Evolutionary conservation across 139 green algal species (phyloP), one percentile per base, ranked within the genome.

Genomic region (Eudorina sp.): DNA sequence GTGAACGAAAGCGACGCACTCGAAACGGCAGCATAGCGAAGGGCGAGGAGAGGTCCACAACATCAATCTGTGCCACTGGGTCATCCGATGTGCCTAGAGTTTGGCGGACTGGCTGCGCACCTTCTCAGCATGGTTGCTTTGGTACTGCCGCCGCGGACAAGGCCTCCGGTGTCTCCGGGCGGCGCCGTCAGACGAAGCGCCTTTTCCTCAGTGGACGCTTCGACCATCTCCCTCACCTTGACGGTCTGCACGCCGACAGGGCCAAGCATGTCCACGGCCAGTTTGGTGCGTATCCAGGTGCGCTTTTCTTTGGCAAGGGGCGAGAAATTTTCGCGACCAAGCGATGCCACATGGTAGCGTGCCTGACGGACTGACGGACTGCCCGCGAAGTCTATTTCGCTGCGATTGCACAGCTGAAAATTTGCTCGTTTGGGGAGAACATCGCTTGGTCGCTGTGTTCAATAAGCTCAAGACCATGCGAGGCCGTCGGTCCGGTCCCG

Each of bases 131-230:
- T n/a, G n/a, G n/a, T n/a, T n/a, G n/a, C n/a, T n/a, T n/a, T n/a
- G n/a, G 66, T 6, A 6, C 38, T 77, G 69, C 7, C 69, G 38
- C 29, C 38, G 45, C 27, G 31, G 8, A 5, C 43, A 18, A 27
- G 48, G n/a, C n/a, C 7, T 6, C 48, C 51, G 75, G 25, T 53
- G 23, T 25, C 41, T 7, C 72, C 41, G 3, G 72, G 11, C 13
- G 41, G 41, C 41, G 75, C 77, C 36, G 77, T 84, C 53, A 38
- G 53, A 36, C 36, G 34, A 23, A 84, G 53, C 77, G 77, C 77
- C 77, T 84, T 34, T 21, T 53, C 77, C 55, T 84, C 77, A 34
- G 36, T 72, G 6, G 53, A 53, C 19, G 51, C 77, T 25, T 53
- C 77, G 36, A 25, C 34, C 38, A 70, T 38, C n/a, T 69, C 36